phyloP scores from a whole-genome alignment of 1,284 basidiomycete genomes.

The Cryptococcus floricola region DNA sequence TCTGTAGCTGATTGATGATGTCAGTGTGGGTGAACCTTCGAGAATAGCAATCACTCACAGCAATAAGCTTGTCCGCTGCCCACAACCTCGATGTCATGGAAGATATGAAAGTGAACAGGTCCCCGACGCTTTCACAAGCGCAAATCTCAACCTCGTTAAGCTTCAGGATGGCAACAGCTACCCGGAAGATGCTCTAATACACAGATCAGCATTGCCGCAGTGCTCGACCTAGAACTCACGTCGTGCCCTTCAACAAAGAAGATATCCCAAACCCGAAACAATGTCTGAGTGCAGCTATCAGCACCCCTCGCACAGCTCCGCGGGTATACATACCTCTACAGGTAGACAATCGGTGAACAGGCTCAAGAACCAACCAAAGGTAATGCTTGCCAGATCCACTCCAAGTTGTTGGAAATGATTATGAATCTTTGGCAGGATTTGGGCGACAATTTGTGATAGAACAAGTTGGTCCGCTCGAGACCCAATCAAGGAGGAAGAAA shows the following conservation, averaged over 20 bases:
- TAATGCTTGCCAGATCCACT: constrained; percentile 88
- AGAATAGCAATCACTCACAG: constrained; percentile 55
- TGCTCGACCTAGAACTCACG: constrained; percentile 50
- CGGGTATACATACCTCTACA: constrained; percentile 66
- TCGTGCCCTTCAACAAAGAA: constrained; percentile 91
- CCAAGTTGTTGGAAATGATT: constrained; percentile 72
- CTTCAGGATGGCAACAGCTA: constrained; percentile 81
- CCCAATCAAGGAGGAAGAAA: constrained; percentile 74
- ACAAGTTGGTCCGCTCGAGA: constrained; percentile 92
- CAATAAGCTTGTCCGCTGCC: constrained; percentile 82
- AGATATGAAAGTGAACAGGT: constrained; percentile 79
- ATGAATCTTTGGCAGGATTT: constrained; percentile 69
- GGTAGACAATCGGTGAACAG: constrained; percentile 95
- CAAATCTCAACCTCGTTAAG: constrained; percentile 78
- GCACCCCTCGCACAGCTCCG: background rate
- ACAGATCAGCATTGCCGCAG: background rate
- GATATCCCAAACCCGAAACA: constrained; percentile 92
- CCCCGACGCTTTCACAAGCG: constrained; percentile 73
- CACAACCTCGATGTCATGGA: constrained; percentile 86
- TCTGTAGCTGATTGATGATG: constrained; percentile 27
- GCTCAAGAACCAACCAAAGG: constrained; percentile 97
- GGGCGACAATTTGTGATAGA: constrained; percentile 77
- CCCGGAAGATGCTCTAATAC: constrained; percentile 63
- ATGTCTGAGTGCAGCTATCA: constrained; percentile 55
- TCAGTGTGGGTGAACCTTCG: background rate